A percentile compares a stretch with the other conserved stretches of the same genome.
Conservation (phyloP, 192 early-diverging fungal genomes). For the Kickxella alabastrina region DNA sequence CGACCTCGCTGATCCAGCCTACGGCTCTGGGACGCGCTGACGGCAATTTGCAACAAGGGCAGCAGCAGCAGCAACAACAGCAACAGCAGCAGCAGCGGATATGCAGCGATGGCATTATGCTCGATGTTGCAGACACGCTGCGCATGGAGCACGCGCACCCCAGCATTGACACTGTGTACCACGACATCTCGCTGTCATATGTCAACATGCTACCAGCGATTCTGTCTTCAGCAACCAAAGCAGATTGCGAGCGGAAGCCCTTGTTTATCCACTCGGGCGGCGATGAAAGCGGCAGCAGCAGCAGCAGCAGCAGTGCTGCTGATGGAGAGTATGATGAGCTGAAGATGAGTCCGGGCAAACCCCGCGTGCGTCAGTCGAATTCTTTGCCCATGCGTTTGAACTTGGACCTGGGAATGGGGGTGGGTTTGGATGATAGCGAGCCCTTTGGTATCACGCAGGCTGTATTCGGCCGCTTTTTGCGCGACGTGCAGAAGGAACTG, state of each 20-base stretch:
- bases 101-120: slow-evolving; percentile 6
- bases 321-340: neutral
- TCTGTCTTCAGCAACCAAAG: neutral
- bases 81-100: slow-evolving; percentile 7
- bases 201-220: slow-evolving; percentile 1
- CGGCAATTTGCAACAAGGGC: too few relatives aligned
- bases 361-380: neutral
- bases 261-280: neutral
- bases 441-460: slow-evolving; percentile 31
- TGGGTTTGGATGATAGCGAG: slow-evolving; percentile 24
- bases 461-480: slow-evolving; percentile 39
- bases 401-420: slow-evolving; percentile 29
- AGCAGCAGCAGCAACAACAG: neutral
- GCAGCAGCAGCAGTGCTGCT: too few relatives aligned
- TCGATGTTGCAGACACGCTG: slow-evolving; percentile 15
- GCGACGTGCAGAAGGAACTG: slow-evolving; percentile 37
- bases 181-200: slow-evolving; percentile 25
- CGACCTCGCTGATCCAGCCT: neutral
- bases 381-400: neutral
- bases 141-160: slow-evolving; percentile 21
- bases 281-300: neutral
- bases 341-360: slow-evolving; percentile 3
- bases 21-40: too few relatives aligned
- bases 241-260: neutral
- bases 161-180: slow-evolving; percentile 28